These are phyloP conservation scores for Cyberlindnera suaveolens DNA, from an alignment of 805 yeast species.

Conservation along the genomic window DNA sequence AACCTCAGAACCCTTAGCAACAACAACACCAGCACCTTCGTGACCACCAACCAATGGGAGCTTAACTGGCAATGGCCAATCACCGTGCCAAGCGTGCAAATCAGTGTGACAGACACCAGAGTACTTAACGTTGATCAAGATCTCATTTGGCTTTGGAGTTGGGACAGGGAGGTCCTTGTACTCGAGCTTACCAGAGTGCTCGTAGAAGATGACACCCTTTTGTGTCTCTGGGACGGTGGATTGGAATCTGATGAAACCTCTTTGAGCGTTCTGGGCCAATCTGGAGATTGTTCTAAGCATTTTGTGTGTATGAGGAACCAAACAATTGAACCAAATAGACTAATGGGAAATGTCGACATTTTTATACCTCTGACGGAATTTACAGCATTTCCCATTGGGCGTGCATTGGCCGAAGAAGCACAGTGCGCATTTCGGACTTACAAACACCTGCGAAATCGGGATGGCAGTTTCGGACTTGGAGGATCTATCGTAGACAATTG, in stretches of 20 bases:
- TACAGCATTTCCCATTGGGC: too few species aligned
- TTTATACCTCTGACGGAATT: too few species aligned
- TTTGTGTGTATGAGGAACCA: constrained; percentile 1
- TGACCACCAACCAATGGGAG: constrained; percentile 83
- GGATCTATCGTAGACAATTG: too few species aligned
- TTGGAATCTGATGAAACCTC: constrained; percentile 16
- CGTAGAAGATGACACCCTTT: constrained; percentile 66
- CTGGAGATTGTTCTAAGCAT: constrained; percentile 23
- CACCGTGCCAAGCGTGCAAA: constrained; percentile 91
- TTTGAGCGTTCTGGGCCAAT: constrained; percentile 8
- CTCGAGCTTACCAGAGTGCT: constrained; percentile 53
- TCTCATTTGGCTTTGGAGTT: constrained; percentile 67
- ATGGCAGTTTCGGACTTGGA: too few species aligned
- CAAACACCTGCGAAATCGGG: not conserved
- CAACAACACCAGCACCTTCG: constrained; percentile 86
- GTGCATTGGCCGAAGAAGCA: not conserved
- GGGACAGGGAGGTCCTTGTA: constrained; percentile 80
- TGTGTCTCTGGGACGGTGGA: constrained; percentile 54
- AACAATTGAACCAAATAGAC: too few species aligned
- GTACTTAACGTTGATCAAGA: constrained; percentile 75
- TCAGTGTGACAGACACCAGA: constrained; percentile 95
- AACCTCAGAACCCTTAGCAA: constrained; percentile 66
- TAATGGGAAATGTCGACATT: too few species aligned
- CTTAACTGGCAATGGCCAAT: constrained; percentile 77
- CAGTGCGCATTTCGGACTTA: constrained; percentile 2